Evolutionary conservation across 768 basidiomycete genomes (phyloP).

Genomic region (Termitomyces sp.): DNA sequence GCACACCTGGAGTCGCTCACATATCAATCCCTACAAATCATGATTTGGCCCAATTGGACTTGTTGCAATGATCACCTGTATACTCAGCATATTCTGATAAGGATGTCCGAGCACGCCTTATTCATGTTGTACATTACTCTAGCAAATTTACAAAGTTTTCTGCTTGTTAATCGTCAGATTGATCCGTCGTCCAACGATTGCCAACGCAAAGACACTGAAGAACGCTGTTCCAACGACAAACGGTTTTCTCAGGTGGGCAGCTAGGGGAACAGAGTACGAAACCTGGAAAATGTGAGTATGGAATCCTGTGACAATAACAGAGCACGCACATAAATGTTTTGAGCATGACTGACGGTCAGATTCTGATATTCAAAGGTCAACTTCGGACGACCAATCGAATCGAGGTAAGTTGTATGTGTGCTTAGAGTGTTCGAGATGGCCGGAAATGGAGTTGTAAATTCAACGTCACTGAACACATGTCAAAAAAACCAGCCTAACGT

Average conservation of each 20-base stretch:
- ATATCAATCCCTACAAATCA: slow-evolving; percentile 12
- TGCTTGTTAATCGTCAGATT: slow-evolving; percentile 47
- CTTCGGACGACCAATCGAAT: slow-evolving; percentile 83
- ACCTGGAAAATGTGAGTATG: slow-evolving; percentile 47
- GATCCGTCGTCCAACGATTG: slow-evolving; percentile 41
- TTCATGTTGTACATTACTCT: slow-evolving; percentile 13
- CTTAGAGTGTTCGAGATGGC: slow-evolving; percentile 56
- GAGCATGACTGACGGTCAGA: slow-evolving; percentile 76
- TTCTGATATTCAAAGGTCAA: slow-evolving; percentile 71
- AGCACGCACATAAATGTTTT: slow-evolving; percentile 74
- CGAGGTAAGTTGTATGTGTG: slow-evolving; percentile 86
- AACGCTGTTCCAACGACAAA: slow-evolving; percentile 72
- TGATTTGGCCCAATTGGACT: neutral
- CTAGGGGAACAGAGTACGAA: slow-evolving; percentile 77
- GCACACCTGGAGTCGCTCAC: slow-evolving; percentile 16
- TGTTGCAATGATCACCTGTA: slow-evolving; percentile 1
- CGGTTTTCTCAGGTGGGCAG: slow-evolving; percentile 87
- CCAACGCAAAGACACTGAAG: slow-evolving; percentile 58
- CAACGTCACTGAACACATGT: slow-evolving; percentile 58
- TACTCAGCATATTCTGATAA: neutral
- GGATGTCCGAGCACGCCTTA: neutral
- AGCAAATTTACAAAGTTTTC: slow-evolving; percentile 27
- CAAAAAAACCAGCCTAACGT: slow-evolving; percentile 5
- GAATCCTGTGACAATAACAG: neutral
- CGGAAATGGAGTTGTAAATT: slow-evolving; percentile 75